Percentiles rank a stretch among this genome's conserved stretches.
Evolutionary conservation across 73 alveolate genomes (phyloP).

Genomic region (Tetrahymena thermophila): DNA sequence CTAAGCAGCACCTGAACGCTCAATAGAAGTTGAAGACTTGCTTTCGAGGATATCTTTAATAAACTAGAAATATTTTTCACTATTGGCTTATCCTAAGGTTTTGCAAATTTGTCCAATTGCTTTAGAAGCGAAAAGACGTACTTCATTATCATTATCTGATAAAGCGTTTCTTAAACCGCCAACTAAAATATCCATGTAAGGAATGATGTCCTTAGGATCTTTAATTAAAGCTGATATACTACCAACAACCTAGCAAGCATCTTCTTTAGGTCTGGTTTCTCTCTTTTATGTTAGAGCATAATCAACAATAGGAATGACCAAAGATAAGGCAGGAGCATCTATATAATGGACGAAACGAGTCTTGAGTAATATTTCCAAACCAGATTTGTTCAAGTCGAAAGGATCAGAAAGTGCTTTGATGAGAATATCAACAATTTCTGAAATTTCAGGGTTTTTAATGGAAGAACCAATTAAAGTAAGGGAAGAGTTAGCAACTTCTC

Average conservation of each 20-base stretch:
- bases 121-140: constrained; percentile 61
- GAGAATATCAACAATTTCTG: constrained; percentile 48
- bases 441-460: constrained; percentile 69
- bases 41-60: constrained; percentile 37
- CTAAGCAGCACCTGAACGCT: constrained; percentile 68
- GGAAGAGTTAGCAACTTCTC: constrained; percentile 65
- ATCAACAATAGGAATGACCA: constrained; percentile 67
- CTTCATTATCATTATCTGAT: constrained; percentile 61
- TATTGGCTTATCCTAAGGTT: constrained; percentile 55
- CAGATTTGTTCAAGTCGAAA: constrained; percentile 37
- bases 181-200: constrained; percentile 61
- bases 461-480: constrained; percentile 65
- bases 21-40: constrained; percentile 39
- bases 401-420: constrained; percentile 61
- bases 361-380: constrained; percentile 57
- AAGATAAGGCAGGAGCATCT: constrained; percentile 75
- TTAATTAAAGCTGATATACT: constrained; percentile 55
- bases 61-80: constrained; percentile 26
- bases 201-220: constrained; percentile 63
- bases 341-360: constrained; percentile 71
- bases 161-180: constrained; percentile 67
- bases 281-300: constrained; percentile 58
- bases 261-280: constrained; percentile 50
- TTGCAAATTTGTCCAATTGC: constrained; percentile 61
- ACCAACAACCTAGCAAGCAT: constrained; percentile 61